Percentiles rank a stretch among this genome's conserved stretches.
These are phyloP conservation scores for Claviceps maximensis DNA, from an alignment of 2,329 filamentous ascomycete species.

Conservation along the genomic window DNA sequence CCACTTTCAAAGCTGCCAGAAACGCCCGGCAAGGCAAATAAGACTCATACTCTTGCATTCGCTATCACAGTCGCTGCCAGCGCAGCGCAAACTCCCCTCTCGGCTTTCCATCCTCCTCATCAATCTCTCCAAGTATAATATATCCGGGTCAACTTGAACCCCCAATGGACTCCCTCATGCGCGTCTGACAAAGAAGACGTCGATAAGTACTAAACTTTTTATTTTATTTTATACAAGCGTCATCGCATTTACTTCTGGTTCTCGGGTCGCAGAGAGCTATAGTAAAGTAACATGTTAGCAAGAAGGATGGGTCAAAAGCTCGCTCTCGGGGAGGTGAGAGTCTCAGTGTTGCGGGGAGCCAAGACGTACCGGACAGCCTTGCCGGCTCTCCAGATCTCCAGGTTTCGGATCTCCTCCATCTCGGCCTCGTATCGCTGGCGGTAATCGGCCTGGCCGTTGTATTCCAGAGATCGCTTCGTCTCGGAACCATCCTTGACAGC, in stretches of 20 bases:
- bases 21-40: not conserved
- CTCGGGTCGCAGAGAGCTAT: conserved; percentile 66
- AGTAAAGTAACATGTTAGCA: conserved; percentile 3
- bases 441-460: conserved; percentile 94
- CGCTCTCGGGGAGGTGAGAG: not conserved
- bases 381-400: conserved; percentile 98
- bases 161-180: conserved; percentile 1
- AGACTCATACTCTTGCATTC: not conserved
- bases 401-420: conserved; percentile 93
- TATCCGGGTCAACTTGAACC: not conserved
- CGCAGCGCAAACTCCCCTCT: not conserved
- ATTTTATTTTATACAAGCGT: not conserved
- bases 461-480: conserved; percentile 92
- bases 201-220: not conserved
- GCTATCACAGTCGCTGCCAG: conserved; percentile 1
- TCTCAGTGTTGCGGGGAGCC: not conserved
- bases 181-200: not conserved
- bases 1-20: not conserved
- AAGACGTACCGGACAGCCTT: conserved; percentile 75
- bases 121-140: conserved; percentile 3
- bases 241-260: conserved; percentile 55
- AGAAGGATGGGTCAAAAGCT: not conserved
- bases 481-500: conserved; percentile 82
- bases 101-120: not conserved
- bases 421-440: conserved; percentile 94